Base-by-base conservation (phyloP, 176 grass and related monocot species). In the Aegilops umbellulata region DNA sequence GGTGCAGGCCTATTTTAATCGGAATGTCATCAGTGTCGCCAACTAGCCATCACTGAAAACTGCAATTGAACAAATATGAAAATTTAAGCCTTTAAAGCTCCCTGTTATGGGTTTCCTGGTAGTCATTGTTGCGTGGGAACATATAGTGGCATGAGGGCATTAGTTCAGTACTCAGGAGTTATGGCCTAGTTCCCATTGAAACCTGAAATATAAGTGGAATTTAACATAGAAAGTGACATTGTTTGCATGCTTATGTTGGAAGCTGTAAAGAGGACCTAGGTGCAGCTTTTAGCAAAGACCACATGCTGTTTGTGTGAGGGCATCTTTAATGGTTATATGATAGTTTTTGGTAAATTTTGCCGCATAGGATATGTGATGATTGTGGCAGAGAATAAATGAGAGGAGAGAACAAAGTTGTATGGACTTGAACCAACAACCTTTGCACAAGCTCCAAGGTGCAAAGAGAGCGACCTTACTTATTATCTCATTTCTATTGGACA, bases 181-280 rank as follows among this genome's bases (percentile, higher is more conserved):
- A 16, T 46, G 13, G 38, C 71, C n/a, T 74, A 79, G 11, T 39
- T 80, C 53, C 23, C 42, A 71, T 27, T 24, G 11, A 41, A 80
- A 20, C 10, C 3, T 80, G 42, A 79, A 69, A 74, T 80, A 57
- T 80, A 65, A 75, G 9, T 85, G 25, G 22, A 80, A 84, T 10
- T 24, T 55, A 74, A 72, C 62, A 26, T 25, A 24, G 30, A 72
- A 67, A 81, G 22, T 82, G 80, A 68, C 13, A 82, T 35, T 1
- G 20, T 55, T 69, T 53, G 12, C 29, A 53, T 82, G 42, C 22
- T 82, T 36, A 69, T 69, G 12, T 53, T 82, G 65, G 46, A 13
- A 36, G 20, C 22, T 36, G 8, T 36, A 20, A 82, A 82, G 65
- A 69, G 7, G 67, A 34, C 23, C 6, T 34, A 51, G 20, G 64